Base-by-base conservation (phyloP, 2,329 filamentous ascomycete species). In the Trichoderma brevicompactum region DNA sequence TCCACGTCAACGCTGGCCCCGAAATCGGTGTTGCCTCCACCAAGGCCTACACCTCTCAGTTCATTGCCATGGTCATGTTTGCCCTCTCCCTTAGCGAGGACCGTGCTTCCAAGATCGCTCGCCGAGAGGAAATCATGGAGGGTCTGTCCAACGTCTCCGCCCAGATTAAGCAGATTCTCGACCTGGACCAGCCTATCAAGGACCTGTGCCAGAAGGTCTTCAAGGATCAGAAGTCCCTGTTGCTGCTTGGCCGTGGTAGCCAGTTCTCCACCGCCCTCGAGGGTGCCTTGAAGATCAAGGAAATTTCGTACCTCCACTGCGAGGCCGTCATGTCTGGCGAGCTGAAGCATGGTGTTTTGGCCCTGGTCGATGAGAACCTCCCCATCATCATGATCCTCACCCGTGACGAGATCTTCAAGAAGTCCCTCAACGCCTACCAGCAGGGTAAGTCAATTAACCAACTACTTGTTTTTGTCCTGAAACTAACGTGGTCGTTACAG, bases 21-120 rank as follows among this genome's bases (percentile, higher is more conserved):
- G 95, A 99, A 80, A 98, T 99, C 69, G 95, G 95, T 88, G 95
- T 99, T 70, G 95, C 95, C 67, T 98, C 94, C 53, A 99, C 95
- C 79, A 99, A 99, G 86, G 95, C 95, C 44, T 99, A 99, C 83
- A 99, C 95, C 13, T 98, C 95, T 53, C 95, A 99, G 79, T 99
- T 98, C 79, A 92, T 99, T 75, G 96, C 95, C 78, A 97, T 99
- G 93, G 91, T 98, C 81, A 99, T 99, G 95, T 98, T 99, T 75
- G 95, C 95, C 7, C 85, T 99, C 69, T 97, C 94, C 36, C 87
- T 99, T 66, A 95, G 92, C 75, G 95, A 99, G 82, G 95, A 99
- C 80, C 92, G 95, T 72, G 92, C 94, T 48, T 97, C 93, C 72
- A 99, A 99, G 87, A 87, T 90, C 74, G 88, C 91, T 82, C 88